These are phyloP conservation scores for Cladosporium phlei DNA, from an alignment of 2,329 filamentous ascomycete species.

Conservation along the genomic window DNA sequence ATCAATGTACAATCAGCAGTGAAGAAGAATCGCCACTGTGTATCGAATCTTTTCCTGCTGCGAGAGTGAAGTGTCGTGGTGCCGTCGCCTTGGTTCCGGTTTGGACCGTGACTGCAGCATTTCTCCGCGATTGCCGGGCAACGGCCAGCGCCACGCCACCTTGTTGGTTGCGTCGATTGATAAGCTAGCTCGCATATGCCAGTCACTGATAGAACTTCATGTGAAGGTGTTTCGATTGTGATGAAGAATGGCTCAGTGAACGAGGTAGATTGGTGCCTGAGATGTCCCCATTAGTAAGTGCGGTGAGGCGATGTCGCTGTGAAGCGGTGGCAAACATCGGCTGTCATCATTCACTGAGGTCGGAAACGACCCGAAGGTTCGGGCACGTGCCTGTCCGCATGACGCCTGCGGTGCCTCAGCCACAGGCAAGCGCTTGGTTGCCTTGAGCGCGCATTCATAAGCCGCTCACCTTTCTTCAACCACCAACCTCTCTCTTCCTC, in stretches of 20 bases:
- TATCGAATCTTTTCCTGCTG: no score
- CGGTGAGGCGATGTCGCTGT: no score
- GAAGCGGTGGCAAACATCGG: no score
- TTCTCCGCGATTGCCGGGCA: slow-evolving; percentile 12
- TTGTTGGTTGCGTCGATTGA: slow-evolving; percentile 3
- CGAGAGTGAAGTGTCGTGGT: not conserved
- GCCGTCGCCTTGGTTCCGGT: not conserved
- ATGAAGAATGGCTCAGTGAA: no score
- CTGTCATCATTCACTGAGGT: no score
- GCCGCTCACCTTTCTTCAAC: slow-evolving; percentile 2
- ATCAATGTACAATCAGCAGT: no score
- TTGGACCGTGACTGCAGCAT: slow-evolving; percentile 4
- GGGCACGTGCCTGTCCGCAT: no score
- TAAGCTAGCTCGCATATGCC: slow-evolving; percentile 12
- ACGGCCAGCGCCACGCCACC: slow-evolving; percentile 3
- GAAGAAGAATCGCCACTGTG: no score
- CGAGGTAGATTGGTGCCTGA: no score
- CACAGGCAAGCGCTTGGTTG: no score
- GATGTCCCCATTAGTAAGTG: no score
- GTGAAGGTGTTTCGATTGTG: not conserved
- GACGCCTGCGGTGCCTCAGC: not conserved
- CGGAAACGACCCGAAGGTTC: not conserved
- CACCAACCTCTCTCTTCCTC: not conserved
- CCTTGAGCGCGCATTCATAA: not conserved
- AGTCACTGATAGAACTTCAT: not conserved